phyloP scores from a whole-genome alignment of 2,329 filamentous ascomycete genomes.

The Colletotrichum orbiculare region DNA sequence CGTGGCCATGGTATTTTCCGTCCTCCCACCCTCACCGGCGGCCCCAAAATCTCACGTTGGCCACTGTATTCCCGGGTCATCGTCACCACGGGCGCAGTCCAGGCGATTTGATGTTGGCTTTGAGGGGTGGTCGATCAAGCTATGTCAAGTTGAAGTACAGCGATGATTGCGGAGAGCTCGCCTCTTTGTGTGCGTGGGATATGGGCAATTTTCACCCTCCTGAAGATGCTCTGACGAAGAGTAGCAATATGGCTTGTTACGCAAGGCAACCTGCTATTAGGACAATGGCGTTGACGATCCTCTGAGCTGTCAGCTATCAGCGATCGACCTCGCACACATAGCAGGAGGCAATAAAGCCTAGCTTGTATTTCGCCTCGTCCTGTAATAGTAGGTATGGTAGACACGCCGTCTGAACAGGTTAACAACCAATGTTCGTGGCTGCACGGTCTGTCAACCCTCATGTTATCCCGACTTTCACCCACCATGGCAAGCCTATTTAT shows the following conservation, averaged over 20 bases:
- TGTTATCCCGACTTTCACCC: too few species aligned
- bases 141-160: not conserved
- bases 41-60: conserved; percentile 36
- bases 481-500: too few species aligned
- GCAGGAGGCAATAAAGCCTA: not conserved
- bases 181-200: not conserved
- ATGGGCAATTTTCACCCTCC: not conserved
- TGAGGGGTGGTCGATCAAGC: not conserved
- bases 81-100: not conserved
- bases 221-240: not conserved
- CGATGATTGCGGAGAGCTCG: not conserved
- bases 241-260: not conserved
- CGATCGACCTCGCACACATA: conserved; percentile 24
- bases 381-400: too few species aligned
- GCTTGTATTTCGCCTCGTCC: too few species aligned
- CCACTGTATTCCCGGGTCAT: not conserved
- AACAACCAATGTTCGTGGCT: too few species aligned
- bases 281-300: not conserved
- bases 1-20: conserved; percentile 2
- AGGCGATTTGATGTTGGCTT: not conserved
- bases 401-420: not conserved
- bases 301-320: conserved; percentile 13
- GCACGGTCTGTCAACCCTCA: too few species aligned
- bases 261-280: not conserved
- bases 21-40: conserved; percentile 6